phyloP scores from a whole-genome alignment of 768 basidiomycete species.

The Stropharia rugosoannulata region DNA sequence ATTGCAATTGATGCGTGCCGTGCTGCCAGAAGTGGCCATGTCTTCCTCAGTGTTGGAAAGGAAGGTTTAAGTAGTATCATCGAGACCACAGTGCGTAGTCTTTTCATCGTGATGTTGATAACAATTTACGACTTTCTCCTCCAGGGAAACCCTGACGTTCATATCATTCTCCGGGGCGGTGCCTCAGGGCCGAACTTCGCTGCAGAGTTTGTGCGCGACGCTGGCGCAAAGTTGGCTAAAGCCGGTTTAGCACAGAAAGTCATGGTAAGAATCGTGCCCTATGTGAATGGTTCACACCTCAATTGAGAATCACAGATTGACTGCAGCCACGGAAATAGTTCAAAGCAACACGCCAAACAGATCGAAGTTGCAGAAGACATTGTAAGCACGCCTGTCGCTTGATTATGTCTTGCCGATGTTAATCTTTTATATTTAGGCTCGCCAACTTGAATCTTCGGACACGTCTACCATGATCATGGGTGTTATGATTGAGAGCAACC shows the following conservation, averaged over 20 bases:
- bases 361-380: slow-evolving; percentile 88
- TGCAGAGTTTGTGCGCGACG: slow-evolving; percentile 75
- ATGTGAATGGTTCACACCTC: slow-evolving; percentile 4
- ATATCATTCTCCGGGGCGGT: slow-evolving; percentile 93
- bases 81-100: slow-evolving; percentile 73
- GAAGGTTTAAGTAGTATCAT: slow-evolving; percentile 94
- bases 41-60: slow-evolving; percentile 96
- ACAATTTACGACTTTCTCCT: slow-evolving; percentile 1
- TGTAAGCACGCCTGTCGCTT: slow-evolving; percentile 41
- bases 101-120: not conserved
- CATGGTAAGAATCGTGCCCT: slow-evolving; percentile 59
- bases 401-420: not conserved
- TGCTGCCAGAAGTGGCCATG: slow-evolving; percentile 86
- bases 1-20: slow-evolving; percentile 96
- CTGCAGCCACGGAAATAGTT: slow-evolving; percentile 96
- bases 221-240: slow-evolving; percentile 73
- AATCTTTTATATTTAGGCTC: slow-evolving; percentile 45
- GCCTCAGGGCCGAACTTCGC: slow-evolving; percentile 87
- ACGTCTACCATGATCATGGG: slow-evolving; percentile 80
- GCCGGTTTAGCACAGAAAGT: slow-evolving; percentile 77
- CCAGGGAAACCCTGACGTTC: slow-evolving; percentile 88
- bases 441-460: slow-evolving; percentile 69
- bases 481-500: slow-evolving; percentile 94
- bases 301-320: slow-evolving; percentile 61
- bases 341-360: slow-evolving; percentile 89